phyloP scores from a whole-genome alignment of 139 green algal genomes.

The Chlamydomonas eustigma region DNA sequence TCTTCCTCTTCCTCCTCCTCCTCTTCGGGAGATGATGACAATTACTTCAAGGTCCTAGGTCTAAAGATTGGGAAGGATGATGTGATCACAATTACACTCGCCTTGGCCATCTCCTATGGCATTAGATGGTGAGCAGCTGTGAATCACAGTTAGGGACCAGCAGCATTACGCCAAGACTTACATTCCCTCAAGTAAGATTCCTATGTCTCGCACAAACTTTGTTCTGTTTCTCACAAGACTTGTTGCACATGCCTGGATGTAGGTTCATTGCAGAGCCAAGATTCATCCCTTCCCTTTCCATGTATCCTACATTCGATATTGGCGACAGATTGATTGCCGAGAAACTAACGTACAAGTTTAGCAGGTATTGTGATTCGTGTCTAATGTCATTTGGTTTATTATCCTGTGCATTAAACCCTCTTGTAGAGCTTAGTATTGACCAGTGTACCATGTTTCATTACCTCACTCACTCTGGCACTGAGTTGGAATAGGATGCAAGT shows the following conservation, averaged over 20 bases:
- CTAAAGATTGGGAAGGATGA: constrained; percentile 79
- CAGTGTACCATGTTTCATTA: too few species aligned
- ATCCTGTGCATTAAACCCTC: too few species aligned
- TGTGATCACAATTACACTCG: constrained; percentile 75
- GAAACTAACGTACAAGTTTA: constrained; percentile 93
- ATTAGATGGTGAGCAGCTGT: constrained; percentile 65
- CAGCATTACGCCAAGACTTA: neutral
- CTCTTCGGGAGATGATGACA: neutral
- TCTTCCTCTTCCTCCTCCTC: constrained; percentile 3
- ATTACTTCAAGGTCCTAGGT: constrained; percentile 31
- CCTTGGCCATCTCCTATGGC: constrained; percentile 81
- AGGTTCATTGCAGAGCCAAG: constrained; percentile 92
- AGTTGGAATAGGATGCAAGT: too few species aligned
- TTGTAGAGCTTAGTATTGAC: too few species aligned
- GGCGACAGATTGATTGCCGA: constrained; percentile 94
- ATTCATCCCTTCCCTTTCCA: constrained; percentile 97
- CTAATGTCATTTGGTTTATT: too few species aligned
- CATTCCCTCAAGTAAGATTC: too few species aligned
- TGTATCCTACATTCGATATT: constrained; percentile 96
- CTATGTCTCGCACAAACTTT: too few species aligned
- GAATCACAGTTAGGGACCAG: neutral
- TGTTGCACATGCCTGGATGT: neutral
- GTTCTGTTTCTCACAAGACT: neutral
- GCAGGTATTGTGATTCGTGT: constrained; percentile 16
- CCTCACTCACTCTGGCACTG: too few species aligned